Evolutionary conservation across 306 rosid genomes (phyloP).

Genomic region (Echinosophora koreensis): DNA sequence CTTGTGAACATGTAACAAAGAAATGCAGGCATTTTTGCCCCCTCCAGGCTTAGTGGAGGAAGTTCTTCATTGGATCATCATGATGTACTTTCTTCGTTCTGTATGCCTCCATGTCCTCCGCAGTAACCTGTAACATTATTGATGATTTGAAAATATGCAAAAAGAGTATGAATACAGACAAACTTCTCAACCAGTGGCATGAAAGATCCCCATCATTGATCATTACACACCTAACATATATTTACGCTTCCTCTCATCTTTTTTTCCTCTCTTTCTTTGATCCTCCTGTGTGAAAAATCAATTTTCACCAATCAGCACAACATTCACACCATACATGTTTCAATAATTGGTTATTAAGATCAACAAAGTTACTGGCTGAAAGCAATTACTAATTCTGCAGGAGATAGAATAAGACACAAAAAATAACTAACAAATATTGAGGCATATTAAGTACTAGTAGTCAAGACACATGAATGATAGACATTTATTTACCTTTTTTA

Average conservation of each 20-base stretch:
- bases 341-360: too few species aligned
- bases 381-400: too few species aligned
- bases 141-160: constrained; percentile 15
- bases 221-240: constrained; percentile 64
- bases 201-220: constrained; percentile 58
- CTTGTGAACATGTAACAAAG: neutral
- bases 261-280: constrained; percentile 67
- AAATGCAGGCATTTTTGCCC: neutral
- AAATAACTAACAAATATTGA: too few species aligned
- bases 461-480: too few species aligned
- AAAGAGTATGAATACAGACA: neutral
- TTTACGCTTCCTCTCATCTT: constrained; percentile 66
- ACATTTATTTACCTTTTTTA: too few species aligned
- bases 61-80: constrained; percentile 66
- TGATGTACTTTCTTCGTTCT: constrained; percentile 65
- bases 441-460: too few species aligned
- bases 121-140: constrained; percentile 49
- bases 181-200: neutral
- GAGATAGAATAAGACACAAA: too few species aligned
- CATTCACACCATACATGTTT: too few species aligned
- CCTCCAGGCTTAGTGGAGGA: constrained; percentile 31
- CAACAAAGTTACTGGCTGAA: too few species aligned
- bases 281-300: constrained; percentile 56
- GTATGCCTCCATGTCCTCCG: constrained; percentile 70
- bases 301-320: too few species aligned